Evolutionary conservation across 345 rosid species (phyloP).

Genomic region (Aethionema arabicum): DNA sequence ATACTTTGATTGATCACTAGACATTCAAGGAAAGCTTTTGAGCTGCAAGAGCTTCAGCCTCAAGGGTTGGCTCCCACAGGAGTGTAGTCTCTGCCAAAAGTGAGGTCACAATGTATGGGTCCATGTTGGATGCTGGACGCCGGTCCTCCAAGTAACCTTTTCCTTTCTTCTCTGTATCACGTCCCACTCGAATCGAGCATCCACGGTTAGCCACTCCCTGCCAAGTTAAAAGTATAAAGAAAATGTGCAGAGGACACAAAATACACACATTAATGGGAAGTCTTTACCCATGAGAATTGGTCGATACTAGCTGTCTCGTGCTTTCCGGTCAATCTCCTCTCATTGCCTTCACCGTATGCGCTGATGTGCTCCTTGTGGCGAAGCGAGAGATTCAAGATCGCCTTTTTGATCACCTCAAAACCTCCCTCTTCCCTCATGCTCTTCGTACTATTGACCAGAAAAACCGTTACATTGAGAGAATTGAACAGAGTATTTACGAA

Average conservation of each 20-base stretch:
- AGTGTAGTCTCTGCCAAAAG: slow-evolving; percentile 76
- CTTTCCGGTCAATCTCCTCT: slow-evolving; percentile 94
- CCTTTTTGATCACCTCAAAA: slow-evolving; percentile 81
- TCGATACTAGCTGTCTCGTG: slow-evolving; percentile 94
- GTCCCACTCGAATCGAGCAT: slow-evolving; percentile 94
- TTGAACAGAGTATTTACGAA: background rate
- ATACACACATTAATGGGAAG: background rate
- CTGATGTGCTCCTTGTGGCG: slow-evolving; percentile 86
- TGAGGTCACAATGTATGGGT: slow-evolving; percentile 72
- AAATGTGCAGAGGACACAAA: background rate
- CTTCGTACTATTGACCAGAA: slow-evolving; percentile 65
- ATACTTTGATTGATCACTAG: slow-evolving; percentile 30
- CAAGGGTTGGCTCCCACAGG: slow-evolving; percentile 75
- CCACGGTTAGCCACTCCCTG: slow-evolving; percentile 99
- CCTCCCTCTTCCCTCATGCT: slow-evolving; percentile 97
- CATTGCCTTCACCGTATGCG: slow-evolving; percentile 98
- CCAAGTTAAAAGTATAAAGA: slow-evolving; percentile 12
- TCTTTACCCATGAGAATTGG: slow-evolving; percentile 88
- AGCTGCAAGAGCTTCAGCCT: slow-evolving; percentile 85
- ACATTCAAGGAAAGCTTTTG: slow-evolving; percentile 76
- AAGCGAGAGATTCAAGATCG: slow-evolving; percentile 84
- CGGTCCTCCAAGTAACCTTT: slow-evolving; percentile 95
- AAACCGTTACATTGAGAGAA: background rate
- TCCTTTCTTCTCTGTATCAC: slow-evolving; percentile 86
- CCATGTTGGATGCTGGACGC: slow-evolving; percentile 97